phyloP scores from a whole-genome alignment of 441 rosid genomes.

The Geranium incanum region DNA sequence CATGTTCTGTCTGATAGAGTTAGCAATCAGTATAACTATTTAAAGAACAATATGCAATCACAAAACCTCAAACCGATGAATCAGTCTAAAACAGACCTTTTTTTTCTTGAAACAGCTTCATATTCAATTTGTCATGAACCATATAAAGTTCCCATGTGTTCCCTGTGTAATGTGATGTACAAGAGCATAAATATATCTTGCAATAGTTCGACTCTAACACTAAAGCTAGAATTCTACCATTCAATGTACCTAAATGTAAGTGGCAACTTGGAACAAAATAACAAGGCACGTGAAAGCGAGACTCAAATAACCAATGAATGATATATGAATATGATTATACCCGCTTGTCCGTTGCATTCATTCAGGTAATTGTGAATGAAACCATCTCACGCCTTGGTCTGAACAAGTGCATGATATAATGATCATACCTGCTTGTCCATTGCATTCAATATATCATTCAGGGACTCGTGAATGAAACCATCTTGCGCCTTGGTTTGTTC shows the following conservation, averaged over 20 bases:
- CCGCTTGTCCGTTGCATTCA: slow-evolving; percentile 59
- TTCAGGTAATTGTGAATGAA: slow-evolving; percentile 50
- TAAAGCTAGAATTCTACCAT: background rate
- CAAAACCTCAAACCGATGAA: background rate
- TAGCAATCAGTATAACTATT: background rate
- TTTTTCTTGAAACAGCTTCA: too few relatives aligned
- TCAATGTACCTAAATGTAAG: background rate
- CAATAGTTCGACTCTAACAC: too few relatives aligned
- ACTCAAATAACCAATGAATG: slow-evolving; percentile 10
- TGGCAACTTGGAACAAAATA: background rate
- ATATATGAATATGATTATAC: slow-evolving; percentile 28
- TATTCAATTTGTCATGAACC: too few relatives aligned
- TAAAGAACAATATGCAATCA: background rate
- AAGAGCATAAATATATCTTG: too few relatives aligned
- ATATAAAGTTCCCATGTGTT: too few relatives aligned
- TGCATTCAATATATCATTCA: slow-evolving; percentile 59
- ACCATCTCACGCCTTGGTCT: slow-evolving; percentile 39
- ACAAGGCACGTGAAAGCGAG: slow-evolving; percentile 5
- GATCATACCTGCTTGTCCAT: slow-evolving; percentile 60
- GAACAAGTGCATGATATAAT: slow-evolving; percentile 15
- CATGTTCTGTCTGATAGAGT: background rate
- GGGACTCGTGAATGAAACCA: slow-evolving; percentile 42
- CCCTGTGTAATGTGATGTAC: too few relatives aligned
- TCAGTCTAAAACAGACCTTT: background rate
- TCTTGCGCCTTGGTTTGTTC: slow-evolving; percentile 44